A percentile compares a stretch with the other conserved stretches of the same genome.
Conservation (phyloP, 768 basidiomycete species). For the Tephrocybe sp. region DNA sequence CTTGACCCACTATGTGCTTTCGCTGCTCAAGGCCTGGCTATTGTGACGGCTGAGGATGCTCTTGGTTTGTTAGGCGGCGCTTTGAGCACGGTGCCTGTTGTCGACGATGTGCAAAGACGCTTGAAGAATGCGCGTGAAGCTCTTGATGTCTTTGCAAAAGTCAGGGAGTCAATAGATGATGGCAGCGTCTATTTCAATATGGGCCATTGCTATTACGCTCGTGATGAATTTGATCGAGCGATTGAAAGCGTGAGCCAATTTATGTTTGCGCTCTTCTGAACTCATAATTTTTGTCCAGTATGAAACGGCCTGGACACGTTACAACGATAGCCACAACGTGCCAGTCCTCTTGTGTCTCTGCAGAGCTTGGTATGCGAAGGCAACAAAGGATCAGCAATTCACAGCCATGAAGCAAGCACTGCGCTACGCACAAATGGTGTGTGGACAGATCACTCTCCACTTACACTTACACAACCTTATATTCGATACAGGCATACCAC, state of each 20-base stretch:
- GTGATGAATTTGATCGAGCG: slow-evolving; percentile 94
- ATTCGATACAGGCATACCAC: slow-evolving; percentile 68
- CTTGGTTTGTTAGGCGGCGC: slow-evolving; percentile 66
- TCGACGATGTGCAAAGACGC: slow-evolving; percentile 67
- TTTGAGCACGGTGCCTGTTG: slow-evolving; percentile 39
- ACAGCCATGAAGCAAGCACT: slow-evolving; percentile 82
- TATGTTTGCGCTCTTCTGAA: background rate
- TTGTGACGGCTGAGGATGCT: slow-evolving; percentile 90
- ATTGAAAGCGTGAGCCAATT: slow-evolving; percentile 83
- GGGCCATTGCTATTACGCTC: slow-evolving; percentile 91
- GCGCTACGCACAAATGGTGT: slow-evolving; percentile 76
- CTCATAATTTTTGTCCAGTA: slow-evolving; percentile 55
- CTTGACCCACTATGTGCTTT: slow-evolving; percentile 85
- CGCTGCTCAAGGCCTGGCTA: slow-evolving; percentile 94
- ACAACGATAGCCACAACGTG: slow-evolving; percentile 72
- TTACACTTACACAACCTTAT: slow-evolving; percentile 6
- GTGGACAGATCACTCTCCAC: slow-evolving; percentile 12
- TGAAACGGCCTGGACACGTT: slow-evolving; percentile 83
- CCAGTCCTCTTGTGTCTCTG: slow-evolving; percentile 82
- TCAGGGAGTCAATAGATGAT: slow-evolving; percentile 79
- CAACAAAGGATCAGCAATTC: slow-evolving; percentile 85
- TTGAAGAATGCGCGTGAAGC: slow-evolving; percentile 83
- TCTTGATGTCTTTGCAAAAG: slow-evolving; percentile 84
- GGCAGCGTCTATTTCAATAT: slow-evolving; percentile 94
- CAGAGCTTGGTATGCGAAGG: slow-evolving; percentile 93